Evolutionary conservation across 2,329 filamentous ascomycete genomes (phyloP).

Genomic region (Claviceps pazoutovae): DNA sequence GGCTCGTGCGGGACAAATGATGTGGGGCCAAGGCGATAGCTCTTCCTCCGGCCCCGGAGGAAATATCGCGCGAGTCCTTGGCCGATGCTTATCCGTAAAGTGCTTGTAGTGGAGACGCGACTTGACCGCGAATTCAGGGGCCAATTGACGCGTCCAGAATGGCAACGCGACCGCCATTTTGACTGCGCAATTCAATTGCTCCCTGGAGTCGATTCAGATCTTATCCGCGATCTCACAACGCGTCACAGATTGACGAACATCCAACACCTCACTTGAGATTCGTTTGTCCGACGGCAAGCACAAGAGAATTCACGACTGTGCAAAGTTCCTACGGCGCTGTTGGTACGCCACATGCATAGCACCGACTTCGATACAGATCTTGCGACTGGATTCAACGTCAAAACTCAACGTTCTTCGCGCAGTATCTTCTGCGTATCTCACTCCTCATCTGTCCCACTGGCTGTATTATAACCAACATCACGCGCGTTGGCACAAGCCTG

Average conservation of each 20-base stretch:
- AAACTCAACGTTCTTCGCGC: too few relatives aligned
- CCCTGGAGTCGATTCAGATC: background rate
- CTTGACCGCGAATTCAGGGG: background rate
- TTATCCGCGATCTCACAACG: too few relatives aligned
- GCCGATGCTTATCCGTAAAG: conserved; percentile 1
- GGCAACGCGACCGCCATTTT: conserved; percentile 1
- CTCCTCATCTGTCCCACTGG: too few relatives aligned
- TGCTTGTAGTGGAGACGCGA: background rate
- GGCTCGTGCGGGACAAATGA: too few relatives aligned
- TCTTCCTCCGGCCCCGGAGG: too few relatives aligned
- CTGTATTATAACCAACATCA: background rate
- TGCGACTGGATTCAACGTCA: too few relatives aligned
- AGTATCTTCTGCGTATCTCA: background rate
- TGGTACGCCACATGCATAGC: background rate
- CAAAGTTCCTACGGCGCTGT: background rate
- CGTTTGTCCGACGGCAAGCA: too few relatives aligned
- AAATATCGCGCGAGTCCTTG: background rate
- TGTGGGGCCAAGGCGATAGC: too few relatives aligned
- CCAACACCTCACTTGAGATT: too few relatives aligned
- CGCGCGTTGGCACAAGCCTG: background rate
- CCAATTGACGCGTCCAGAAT: conserved; percentile 3
- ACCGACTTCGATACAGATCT: background rate
- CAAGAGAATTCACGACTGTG: too few relatives aligned
- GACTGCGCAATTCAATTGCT: background rate
- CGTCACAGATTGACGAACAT: too few relatives aligned